phyloP scores from a whole-genome alignment of 176 grass and related monocot species.

The Zoysia pacifica region DNA sequence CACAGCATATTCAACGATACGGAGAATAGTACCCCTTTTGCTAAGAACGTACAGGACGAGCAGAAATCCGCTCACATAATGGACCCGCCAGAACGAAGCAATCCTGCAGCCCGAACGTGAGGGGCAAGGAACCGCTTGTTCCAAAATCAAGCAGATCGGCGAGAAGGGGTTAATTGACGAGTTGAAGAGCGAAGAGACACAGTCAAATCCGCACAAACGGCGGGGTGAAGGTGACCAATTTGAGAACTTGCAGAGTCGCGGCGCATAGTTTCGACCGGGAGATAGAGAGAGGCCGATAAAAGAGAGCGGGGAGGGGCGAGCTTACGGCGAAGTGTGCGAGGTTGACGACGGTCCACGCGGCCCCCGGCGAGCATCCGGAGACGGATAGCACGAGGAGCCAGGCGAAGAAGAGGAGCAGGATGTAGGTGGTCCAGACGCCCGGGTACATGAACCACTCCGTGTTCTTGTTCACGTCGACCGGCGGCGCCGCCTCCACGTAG shows the following conservation, averaged over 20 bases:
- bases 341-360: slow-evolving; percentile 62
- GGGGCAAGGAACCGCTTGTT: background rate
- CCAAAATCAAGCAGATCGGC: background rate
- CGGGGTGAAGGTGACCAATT: background rate
- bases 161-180: background rate
- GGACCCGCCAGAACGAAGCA: background rate
- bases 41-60: background rate
- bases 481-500: slow-evolving; percentile 63
- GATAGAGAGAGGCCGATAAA: background rate
- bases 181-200: background rate
- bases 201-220: background rate
- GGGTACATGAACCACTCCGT: slow-evolving; percentile 90
- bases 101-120: background rate
- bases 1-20: background rate
- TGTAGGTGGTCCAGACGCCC: slow-evolving; percentile 76
- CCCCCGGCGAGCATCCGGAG: slow-evolving; percentile 45
- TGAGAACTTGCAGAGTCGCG: background rate
- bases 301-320: background rate
- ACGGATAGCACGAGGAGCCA: slow-evolving; percentile 68
- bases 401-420: slow-evolving; percentile 62
- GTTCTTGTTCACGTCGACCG: slow-evolving; percentile 79
- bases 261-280: background rate
- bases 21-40: background rate
- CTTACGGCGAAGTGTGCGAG: slow-evolving; percentile 58
- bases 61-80: background rate